These are phyloP conservation scores for Malus hybrid DNA, from an alignment of 331 rosid species.

Conservation along the genomic window DNA sequence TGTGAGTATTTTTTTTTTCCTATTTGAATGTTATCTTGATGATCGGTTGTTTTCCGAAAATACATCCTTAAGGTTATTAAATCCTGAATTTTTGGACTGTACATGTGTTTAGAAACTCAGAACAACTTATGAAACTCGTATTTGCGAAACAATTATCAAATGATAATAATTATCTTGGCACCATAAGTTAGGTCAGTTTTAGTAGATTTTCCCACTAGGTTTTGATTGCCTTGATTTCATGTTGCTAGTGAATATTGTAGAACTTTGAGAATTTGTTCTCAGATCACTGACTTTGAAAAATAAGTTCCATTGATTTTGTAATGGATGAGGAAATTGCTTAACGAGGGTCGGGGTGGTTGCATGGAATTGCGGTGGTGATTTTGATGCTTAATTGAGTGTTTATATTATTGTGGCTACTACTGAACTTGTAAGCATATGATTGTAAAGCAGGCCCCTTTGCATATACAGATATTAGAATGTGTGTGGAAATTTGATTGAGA, in stretches of 20 bases:
- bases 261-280: background rate
- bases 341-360: background rate
- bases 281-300: background rate
- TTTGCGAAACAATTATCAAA: too few species aligned
- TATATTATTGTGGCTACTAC: background rate
- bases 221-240: background rate
- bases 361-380: background rate
- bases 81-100: background rate
- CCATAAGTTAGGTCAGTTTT: background rate
- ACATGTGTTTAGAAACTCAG: too few species aligned
- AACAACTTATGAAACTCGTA: too few species aligned
- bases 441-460: background rate
- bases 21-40: background rate
- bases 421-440: background rate
- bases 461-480: background rate
- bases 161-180: background rate
- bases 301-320: background rate
- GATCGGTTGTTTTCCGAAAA: background rate
- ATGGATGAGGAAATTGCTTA: background rate
- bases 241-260: background rate
- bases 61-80: background rate
- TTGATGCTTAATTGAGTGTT: background rate
- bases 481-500: background rate
- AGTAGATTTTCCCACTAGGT: background rate
- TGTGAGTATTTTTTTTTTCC: conserved; percentile 23